phyloP scores from a whole-genome alignment of 352 stramenopile species.

The Phytophthora tentaculata region DNA sequence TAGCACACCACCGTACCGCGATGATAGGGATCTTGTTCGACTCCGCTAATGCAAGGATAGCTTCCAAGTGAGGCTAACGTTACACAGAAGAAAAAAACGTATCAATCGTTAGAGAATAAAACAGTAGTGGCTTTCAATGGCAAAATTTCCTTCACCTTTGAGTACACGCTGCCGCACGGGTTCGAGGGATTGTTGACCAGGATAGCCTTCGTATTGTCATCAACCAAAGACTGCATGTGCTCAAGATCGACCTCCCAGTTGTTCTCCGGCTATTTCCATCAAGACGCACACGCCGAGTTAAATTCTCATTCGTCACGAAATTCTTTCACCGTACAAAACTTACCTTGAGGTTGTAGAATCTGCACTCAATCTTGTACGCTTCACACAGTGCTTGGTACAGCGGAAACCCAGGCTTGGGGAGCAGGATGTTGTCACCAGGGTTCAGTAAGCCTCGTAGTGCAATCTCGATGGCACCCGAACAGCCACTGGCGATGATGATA shows the following conservation, averaged over 20 bases:
- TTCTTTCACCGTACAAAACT: not conserved
- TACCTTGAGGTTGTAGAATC: conserved; percentile 90
- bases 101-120: not conserved
- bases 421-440: conserved; percentile 91
- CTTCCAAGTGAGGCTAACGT: conserved; percentile 72
- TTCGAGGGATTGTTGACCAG: conserved; percentile 97
- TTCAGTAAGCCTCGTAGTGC: conserved; percentile 91
- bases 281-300: not conserved
- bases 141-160: conserved; percentile 49
- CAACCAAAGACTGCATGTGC: conserved; percentile 89
- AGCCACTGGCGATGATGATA: conserved; percentile 94
- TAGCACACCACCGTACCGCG: too few species aligned
- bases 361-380: conserved; percentile 91
- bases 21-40: conserved; percentile 94
- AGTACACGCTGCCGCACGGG: conserved; percentile 95
- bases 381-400: conserved; percentile 96
- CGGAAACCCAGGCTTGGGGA: conserved; percentile 94
- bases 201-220: conserved; percentile 90
- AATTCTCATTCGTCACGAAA: not conserved
- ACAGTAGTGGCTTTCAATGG: not conserved
- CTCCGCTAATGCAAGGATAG: conserved; percentile 79
- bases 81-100: not conserved
- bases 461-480: conserved; percentile 94
- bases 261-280: conserved; percentile 59
- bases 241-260: conserved; percentile 95